Percentiles rank a stretch among this genome's conserved stretches.
Evolutionary conservation across 352 stramenopile species (phyloP).

Genomic region (Phytophthora boehmeriae): DNA sequence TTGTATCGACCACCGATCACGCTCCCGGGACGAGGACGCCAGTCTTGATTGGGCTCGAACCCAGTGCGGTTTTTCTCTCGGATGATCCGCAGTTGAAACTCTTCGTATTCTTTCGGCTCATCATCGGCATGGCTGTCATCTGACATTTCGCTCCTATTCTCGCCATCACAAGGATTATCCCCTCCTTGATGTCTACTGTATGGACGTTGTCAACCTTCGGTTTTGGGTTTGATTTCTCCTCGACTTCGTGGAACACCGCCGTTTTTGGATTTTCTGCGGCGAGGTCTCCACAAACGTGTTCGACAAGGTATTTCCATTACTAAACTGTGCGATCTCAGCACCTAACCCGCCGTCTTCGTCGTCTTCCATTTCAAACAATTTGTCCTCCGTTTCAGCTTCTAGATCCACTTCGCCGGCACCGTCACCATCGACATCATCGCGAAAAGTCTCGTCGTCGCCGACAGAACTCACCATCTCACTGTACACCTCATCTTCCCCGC

Average conservation of each 20-base stretch:
- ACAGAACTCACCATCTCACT: constrained; percentile 75
- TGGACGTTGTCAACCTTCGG: constrained; percentile 33
- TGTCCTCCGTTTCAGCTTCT: constrained; percentile 38
- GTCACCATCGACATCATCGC: constrained; percentile 38
- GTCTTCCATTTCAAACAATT: constrained; percentile 72
- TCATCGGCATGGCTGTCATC: constrained; percentile 47
- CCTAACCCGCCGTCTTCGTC: constrained; percentile 26
- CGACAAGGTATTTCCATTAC: constrained; percentile 9
- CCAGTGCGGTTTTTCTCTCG: constrained; percentile 82
- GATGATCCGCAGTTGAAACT: constrained; percentile 73
- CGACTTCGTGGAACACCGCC: constrained; percentile 37
- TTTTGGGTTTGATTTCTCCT: constrained; percentile 29
- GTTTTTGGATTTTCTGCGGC: constrained; percentile 24
- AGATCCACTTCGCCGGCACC: constrained; percentile 16
- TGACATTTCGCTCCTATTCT: constrained; percentile 35
- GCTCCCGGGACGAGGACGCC: constrained; percentile 57
- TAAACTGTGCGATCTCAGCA: constrained; percentile 21
- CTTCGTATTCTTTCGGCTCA: constrained; percentile 67
- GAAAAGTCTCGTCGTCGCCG: constrained; percentile 62
- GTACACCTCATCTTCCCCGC: constrained; percentile 81
- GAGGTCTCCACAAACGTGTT: constrained; percentile 22
- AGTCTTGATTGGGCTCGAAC: constrained; percentile 84
- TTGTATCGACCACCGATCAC: constrained; percentile 72
- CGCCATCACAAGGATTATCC: constrained; percentile 17
- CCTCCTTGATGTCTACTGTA: constrained; percentile 41